These are phyloP conservation scores for Fraxinus greggii DNA, from an alignment of 305 asterid genomes.

Conservation along the genomic window DNA sequence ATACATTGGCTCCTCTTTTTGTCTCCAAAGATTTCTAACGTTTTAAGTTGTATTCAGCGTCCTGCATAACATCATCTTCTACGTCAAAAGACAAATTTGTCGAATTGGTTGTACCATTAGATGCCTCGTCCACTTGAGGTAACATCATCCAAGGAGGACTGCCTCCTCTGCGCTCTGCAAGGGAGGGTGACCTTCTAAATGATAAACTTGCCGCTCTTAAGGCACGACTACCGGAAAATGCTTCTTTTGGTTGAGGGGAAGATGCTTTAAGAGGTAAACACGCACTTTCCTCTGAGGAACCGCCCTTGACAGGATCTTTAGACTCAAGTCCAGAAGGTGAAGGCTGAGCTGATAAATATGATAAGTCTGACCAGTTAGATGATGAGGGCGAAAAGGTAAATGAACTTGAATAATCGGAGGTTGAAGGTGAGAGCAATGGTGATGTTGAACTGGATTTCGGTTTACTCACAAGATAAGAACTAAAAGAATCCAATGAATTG, in stretches of 20 bases:
- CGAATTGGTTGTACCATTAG: constrained; percentile 43
- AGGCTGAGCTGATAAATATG: constrained; percentile 62
- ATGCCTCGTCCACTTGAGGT: constrained; percentile 50
- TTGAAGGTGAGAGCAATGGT: constrained; percentile 76
- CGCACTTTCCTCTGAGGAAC: constrained; percentile 19
- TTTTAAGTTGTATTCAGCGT: constrained; percentile 28
- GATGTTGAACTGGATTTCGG: constrained; percentile 48
- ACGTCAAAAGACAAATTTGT: constrained; percentile 18
- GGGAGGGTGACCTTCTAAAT: constrained; percentile 35
- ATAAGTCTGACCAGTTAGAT: constrained; percentile 80
- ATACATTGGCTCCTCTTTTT: constrained; percentile 29
- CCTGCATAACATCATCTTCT: constrained; percentile 37
- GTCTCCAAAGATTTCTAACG: constrained; percentile 29
- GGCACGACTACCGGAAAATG: constrained; percentile 29
- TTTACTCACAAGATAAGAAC: constrained; percentile 49
- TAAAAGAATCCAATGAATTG: constrained; percentile 57
- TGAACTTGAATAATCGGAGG: constrained; percentile 72
- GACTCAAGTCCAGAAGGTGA: constrained; percentile 51
- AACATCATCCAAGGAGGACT: constrained; percentile 43
- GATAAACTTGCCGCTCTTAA: constrained; percentile 30
- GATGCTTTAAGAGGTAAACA: constrained; percentile 31
- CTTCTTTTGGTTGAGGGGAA: constrained; percentile 33
- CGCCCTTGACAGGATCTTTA: constrained; percentile 27
- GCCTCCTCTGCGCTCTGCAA: constrained; percentile 44
- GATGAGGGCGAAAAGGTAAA: constrained; percentile 85